These are phyloP conservation scores for Aspergillus sp. DNA, from an alignment of 2,329 filamentous ascomycete species.

Conservation along the genomic window DNA sequence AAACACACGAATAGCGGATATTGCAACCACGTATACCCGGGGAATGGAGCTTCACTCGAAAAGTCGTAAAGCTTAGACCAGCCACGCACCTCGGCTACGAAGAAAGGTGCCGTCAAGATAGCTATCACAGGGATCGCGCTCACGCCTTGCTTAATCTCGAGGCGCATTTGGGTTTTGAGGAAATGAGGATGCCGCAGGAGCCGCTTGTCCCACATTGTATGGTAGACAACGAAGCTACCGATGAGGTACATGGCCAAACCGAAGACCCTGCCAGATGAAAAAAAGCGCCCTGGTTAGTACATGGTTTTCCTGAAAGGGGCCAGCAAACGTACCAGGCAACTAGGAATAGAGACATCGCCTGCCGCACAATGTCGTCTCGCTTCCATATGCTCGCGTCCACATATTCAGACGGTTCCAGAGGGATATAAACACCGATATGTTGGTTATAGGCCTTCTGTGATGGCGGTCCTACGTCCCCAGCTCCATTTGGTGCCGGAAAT, in stretches of 20 bases:
- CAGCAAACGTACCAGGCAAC: slow-evolving; percentile 25
- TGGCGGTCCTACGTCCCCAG: not conserved
- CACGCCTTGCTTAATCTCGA: slow-evolving; percentile 79
- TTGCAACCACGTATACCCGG: slow-evolving; percentile 75
- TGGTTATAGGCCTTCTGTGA: slow-evolving; percentile 20
- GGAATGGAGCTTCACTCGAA: slow-evolving; percentile 68
- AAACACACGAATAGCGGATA: slow-evolving; percentile 85
- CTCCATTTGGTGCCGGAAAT: slow-evolving; percentile 16
- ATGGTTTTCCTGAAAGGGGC: not conserved
- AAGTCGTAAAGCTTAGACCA: slow-evolving; percentile 83
- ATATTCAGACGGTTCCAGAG: slow-evolving; percentile 27
- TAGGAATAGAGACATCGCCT: slow-evolving; percentile 29
- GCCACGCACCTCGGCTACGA: slow-evolving; percentile 79
- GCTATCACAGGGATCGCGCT: slow-evolving; percentile 77
- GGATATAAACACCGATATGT: slow-evolving; percentile 27
- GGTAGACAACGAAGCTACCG: slow-evolving; percentile 77
- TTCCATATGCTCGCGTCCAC: slow-evolving; percentile 29
- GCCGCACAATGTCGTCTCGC: slow-evolving; percentile 29
- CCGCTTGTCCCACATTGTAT: slow-evolving; percentile 72
- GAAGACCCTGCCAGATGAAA: slow-evolving; percentile 66
- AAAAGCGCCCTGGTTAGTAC: not conserved
- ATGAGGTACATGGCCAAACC: slow-evolving; percentile 79
- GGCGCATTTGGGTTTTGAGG: slow-evolving; percentile 83
- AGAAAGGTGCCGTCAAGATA: slow-evolving; percentile 74
- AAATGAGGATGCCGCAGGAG: slow-evolving; percentile 87